A percentile compares a stretch with the other conserved stretches of the same genome.
Evolutionary conservation across 129 eudicot species (phyloP).

Genomic region (Solidago caesia): DNA sequence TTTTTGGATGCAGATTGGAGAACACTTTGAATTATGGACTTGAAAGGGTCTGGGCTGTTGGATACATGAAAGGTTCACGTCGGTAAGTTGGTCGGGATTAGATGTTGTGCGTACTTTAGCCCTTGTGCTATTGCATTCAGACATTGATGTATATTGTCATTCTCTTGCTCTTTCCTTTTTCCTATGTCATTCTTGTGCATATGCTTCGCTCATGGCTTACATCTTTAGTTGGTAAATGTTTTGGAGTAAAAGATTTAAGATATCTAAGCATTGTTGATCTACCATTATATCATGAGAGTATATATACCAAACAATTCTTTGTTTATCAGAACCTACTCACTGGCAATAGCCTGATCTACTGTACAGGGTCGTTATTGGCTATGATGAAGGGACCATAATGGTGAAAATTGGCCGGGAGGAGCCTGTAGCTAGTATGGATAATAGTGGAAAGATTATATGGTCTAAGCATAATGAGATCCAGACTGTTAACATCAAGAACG

Average conservation of each 20-base stretch:
- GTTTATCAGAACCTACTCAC: constrained; percentile 6
- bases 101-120: not conserved
- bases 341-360: not conserved
- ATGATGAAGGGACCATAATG: constrained; percentile 94
- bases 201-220: constrained; percentile 2
- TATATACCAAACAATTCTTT: not conserved
- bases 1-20: constrained; percentile 61
- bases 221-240: constrained; percentile 12
- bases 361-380: constrained; percentile 75
- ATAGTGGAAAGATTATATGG: constrained; percentile 88
- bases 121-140: not conserved
- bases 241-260: constrained; percentile 17
- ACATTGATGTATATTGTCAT: not conserved
- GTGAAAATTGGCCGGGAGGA: constrained; percentile 87
- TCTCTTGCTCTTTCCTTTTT: constrained; percentile 18
- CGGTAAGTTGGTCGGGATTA: constrained; percentile 43
- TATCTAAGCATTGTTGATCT: not conserved
- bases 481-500: constrained; percentile 76
- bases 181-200: not conserved
- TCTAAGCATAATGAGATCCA: constrained; percentile 90
- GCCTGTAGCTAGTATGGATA: constrained; percentile 91
- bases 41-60: constrained; percentile 93
- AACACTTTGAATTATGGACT: constrained; percentile 83
- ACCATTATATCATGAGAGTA: constrained; percentile 4
- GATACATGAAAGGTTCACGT: constrained; percentile 77